Base-by-base conservation (phyloP, 1,284 basidiomycete species). In the Mrakiaceae sp. region DNA sequence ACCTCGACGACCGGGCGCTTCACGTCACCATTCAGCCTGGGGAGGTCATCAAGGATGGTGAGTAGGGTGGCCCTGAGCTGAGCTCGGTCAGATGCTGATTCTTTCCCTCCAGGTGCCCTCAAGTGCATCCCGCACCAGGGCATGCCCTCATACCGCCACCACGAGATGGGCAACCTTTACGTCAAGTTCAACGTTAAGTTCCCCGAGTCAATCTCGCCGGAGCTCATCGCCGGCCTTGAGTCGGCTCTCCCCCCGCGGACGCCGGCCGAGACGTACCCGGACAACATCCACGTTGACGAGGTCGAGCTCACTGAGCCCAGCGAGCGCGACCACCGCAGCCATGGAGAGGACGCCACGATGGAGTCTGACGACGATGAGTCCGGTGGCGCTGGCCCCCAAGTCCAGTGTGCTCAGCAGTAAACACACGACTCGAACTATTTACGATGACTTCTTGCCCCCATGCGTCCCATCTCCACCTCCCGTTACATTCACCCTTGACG, bases 111-210 rank as follows among this genome's bases (percentile, higher is more conserved):
- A 94, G 92, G 87, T 68, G 85, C 88, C 52, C 75, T 94, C 74
- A 98, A 98, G 79, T 87, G 95, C 68, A 88, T 99, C 70, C 83
- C 84, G 61, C 88, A 88, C 7, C 93, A 98, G 78, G 96, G 96
- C 70, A 98, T 99, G 96, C 96, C 95, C 50, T 97, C 95, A 66
- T 89, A 88, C 77, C 86, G 96, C 70, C 94, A 98, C 78, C 96
- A 98, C 79, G 94, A 98, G 75, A 83, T 87, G 59, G 96, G 96
- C 54, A 93, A 98, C 77, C 82, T 99, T 69, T 94, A 87, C 75
- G 82, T 98, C 78, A 88, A 87, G 73, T 79, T 98, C 71, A 82
- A 81, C 70, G 89, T 99, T 73, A 83, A 82, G 68, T 99, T 98
- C 85, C 96, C 96, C 65, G 88, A 93, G 48, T 74, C 78, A 62